Percentiles rank a stretch among this genome's conserved stretches.
Conservation (phyloP, 2,329 filamentous ascomycete species). For the Aspergillus fijiensis region DNA sequence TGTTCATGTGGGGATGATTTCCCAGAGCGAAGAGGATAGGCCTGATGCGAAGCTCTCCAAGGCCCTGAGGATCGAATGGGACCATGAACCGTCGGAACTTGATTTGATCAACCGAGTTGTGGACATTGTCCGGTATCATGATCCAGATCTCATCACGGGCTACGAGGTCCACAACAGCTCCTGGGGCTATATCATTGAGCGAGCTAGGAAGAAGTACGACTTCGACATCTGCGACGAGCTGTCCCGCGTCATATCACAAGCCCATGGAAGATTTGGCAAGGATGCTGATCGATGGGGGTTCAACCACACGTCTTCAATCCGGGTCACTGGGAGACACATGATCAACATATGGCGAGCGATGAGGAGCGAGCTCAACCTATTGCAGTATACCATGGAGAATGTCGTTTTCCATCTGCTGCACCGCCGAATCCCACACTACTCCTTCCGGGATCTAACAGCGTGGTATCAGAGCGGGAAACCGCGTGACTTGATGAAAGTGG, state of each 20-base stretch:
- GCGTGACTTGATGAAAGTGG: conserved; percentile 68
- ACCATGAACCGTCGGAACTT: conserved; percentile 75
- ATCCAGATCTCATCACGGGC: conserved; percentile 90
- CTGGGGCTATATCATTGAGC: conserved; percentile 94
- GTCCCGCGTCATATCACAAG: conserved; percentile 80
- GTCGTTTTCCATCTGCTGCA: conserved; percentile 90
- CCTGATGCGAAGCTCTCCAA: conserved; percentile 63
- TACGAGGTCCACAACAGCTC: conserved; percentile 92
- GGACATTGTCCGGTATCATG: conserved; percentile 76
- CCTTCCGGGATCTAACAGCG: conserved; percentile 71
- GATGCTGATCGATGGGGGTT: conserved; percentile 91
- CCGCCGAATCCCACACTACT: conserved; percentile 82
- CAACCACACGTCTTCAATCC: conserved; percentile 86
- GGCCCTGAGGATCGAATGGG: conserved; percentile 63
- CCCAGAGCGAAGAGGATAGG: conserved; percentile 63
- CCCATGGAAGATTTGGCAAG: conserved; percentile 79
- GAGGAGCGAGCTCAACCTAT: conserved; percentile 83
- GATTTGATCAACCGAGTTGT: conserved; percentile 83
- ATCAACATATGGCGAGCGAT: conserved; percentile 98
- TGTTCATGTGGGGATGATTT: conserved; percentile 68
- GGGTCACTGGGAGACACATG: conserved; percentile 90
- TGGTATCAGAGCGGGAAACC: conserved; percentile 75
- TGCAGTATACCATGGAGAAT: conserved; percentile 96
- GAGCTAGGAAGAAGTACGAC: conserved; percentile 80
- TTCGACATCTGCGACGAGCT: conserved; percentile 89